Conservation (phyloP, 305 asterid species). For the Fraxinus sp. region DNA sequence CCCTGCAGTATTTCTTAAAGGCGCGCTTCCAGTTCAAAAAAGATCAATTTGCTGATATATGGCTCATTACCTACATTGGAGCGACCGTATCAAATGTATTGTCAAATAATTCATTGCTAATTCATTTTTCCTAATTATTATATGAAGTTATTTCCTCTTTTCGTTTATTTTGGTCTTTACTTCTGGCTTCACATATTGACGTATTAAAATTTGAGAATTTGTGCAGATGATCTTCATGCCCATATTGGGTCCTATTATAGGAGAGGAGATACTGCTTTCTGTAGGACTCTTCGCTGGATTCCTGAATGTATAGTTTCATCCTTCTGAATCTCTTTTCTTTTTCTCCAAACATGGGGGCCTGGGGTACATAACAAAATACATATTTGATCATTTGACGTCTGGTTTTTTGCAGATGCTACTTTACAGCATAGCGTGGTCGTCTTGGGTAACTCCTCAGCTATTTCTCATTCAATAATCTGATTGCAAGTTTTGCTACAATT, state of each 20-base stretch:
- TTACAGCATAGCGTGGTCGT: constrained; percentile 65
- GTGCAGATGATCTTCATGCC: constrained; percentile 58
- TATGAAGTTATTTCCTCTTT: background rate
- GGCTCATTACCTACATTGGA: constrained; percentile 50
- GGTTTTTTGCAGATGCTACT: constrained; percentile 51
- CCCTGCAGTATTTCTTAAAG: constrained; percentile 57
- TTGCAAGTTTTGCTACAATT: background rate
- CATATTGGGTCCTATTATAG: constrained; percentile 41
- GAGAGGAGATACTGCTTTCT: constrained; percentile 60
- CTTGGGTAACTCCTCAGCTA: constrained; percentile 40
- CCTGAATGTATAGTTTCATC: constrained; percentile 34
- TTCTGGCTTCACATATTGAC: background rate
- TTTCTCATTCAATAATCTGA: background rate
- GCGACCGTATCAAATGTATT: constrained; percentile 54
- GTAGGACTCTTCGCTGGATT: constrained; percentile 62
- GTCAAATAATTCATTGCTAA: background rate
- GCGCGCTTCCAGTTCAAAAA: constrained; percentile 56
- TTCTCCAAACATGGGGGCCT: background rate
- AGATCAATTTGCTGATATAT: constrained; percentile 60
- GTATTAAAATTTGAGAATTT: background rate
- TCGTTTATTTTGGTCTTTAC: background rate
- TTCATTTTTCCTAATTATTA: background rate
- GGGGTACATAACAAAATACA: background rate
- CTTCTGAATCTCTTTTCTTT: background rate
- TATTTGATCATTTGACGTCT: background rate